A percentile compares a stretch with the other conserved stretches of the same genome.
phyloP scores from a whole-genome alignment of 2,329 filamentous ascomycete genomes.

The Coleophoma crateriformis region DNA sequence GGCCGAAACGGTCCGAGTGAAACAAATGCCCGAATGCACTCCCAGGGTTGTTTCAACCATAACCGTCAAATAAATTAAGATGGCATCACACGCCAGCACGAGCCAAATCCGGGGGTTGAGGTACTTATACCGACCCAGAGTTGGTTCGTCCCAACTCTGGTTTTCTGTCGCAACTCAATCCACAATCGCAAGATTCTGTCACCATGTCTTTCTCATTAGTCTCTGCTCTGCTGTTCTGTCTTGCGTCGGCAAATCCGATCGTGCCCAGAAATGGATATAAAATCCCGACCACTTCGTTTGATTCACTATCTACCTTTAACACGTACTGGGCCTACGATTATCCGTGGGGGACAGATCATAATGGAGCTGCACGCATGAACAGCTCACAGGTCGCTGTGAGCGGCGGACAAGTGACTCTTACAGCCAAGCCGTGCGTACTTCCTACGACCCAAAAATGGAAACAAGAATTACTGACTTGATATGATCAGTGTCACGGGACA shows the following conservation, averaged over 20 bases:
- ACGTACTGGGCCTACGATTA: constrained; percentile 47
- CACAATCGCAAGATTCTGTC: neutral
- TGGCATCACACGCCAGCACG: too few relatives aligned
- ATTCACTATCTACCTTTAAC: constrained; percentile 32
- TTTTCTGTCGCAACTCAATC: too few relatives aligned
- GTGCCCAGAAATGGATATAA: constrained; percentile 20
- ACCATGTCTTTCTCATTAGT: neutral
- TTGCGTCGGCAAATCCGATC: neutral
- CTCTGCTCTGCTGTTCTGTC: neutral
- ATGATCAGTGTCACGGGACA: constrained; percentile 9
- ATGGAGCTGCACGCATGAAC: constrained; percentile 50
- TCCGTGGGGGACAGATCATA: constrained; percentile 53
- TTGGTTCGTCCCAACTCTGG: too few relatives aligned
- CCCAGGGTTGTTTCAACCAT: too few relatives aligned
- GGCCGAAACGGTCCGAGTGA: too few relatives aligned
- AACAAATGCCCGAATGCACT: too few relatives aligned
- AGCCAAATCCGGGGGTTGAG: too few relatives aligned
- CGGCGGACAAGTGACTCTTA: constrained; percentile 9
- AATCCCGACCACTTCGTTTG: constrained; percentile 33
- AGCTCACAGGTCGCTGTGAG: constrained; percentile 36
- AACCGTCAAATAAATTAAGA: too few relatives aligned
- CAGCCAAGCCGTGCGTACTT: constrained; percentile 4
- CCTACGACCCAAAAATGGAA: neutral
- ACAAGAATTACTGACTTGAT: neutral
- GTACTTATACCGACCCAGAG: too few relatives aligned